phyloP scores from a whole-genome alignment of 106 monocot species.

The Dactylorhiza incarnata region DNA sequence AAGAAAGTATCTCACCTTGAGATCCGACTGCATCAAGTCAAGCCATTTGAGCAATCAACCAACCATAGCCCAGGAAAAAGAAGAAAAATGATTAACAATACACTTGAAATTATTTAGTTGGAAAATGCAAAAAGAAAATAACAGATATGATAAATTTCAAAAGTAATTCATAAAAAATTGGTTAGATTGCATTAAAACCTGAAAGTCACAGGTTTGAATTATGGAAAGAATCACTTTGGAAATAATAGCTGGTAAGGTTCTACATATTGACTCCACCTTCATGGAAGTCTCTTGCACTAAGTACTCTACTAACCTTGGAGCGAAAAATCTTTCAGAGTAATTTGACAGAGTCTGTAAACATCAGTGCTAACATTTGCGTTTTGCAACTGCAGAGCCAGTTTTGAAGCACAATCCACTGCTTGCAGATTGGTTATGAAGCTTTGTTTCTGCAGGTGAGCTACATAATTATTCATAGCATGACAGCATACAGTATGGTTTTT shows the following conservation, averaged over 20 bases:
- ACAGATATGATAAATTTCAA: neutral
- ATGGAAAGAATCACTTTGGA: neutral
- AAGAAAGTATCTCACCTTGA: conserved; percentile 38
- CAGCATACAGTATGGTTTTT: conserved; percentile 69
- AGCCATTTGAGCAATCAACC: conserved; percentile 10
- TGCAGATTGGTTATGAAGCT: conserved; percentile 97
- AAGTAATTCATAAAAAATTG: neutral
- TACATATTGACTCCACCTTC: neutral
- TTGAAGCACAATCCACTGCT: conserved; percentile 78
- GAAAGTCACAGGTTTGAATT: neutral
- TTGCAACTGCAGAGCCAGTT: conserved; percentile 66
- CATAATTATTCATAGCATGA: conserved; percentile 62
- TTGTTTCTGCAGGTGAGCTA: conserved; percentile 87
- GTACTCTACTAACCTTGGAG: conserved; percentile 72
- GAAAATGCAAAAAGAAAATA: conserved; percentile 7
- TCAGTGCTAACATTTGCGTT: conserved; percentile 70
- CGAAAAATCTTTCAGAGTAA: conserved; percentile 94
- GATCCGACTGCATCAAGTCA: conserved; percentile 43
- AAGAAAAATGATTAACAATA: conserved; percentile 9
- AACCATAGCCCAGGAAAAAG: conserved; percentile 8
- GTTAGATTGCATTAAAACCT: neutral
- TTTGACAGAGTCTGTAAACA: conserved; percentile 67
- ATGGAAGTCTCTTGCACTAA: neutral
- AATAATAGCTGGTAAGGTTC: neutral
- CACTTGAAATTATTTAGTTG: conserved; percentile 6